A percentile compares a stretch with the other conserved stretches of the same genome.
These are phyloP conservation scores for Dimocarpus longan DNA, from an alignment of 345 rosid species.

Conservation along the genomic window DNA sequence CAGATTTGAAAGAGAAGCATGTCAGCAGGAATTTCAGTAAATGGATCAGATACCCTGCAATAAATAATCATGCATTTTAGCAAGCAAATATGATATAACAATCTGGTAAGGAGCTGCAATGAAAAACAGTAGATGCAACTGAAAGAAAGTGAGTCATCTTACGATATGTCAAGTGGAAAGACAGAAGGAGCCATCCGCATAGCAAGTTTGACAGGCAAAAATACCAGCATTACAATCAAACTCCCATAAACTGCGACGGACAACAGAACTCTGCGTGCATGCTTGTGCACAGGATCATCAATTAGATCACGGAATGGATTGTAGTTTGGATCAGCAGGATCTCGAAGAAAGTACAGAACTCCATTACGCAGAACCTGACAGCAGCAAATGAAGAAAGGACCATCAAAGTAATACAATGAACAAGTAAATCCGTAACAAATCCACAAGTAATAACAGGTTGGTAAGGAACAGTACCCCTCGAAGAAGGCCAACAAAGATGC, in stretches of 20 bases:
- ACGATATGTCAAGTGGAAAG: conserved; percentile 97
- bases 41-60: conserved; percentile 93
- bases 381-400: conserved; percentile 18
- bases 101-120: conserved; percentile 4
- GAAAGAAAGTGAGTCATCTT: conserved; percentile 34
- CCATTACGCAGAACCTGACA: conserved; percentile 92
- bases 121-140: neutral
- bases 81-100: conserved; percentile 15
- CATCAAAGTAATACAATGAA: conserved; percentile 5
- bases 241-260: conserved; percentile 97
- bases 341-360: conserved; percentile 90
- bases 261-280: conserved; percentile 91
- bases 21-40: conserved; percentile 98
- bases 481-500: conserved; percentile 98
- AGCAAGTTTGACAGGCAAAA: conserved; percentile 96
- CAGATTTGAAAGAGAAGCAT: conserved; percentile 98
- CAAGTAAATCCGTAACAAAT: neutral
- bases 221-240: conserved; percentile 96
- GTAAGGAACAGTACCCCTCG: conserved; percentile 73
- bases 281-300: conserved; percentile 98
- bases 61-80: conserved; percentile 18
- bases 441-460: neutral
- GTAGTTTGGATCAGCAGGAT: conserved; percentile 99
- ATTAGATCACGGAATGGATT: conserved; percentile 98
- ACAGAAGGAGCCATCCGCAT: conserved; percentile 84